Evolutionary conservation across 208 protist genomes (phyloP), one percentile per base, ranked within the genome.

Genomic region (Trypanosomatidae sp.): DNA sequence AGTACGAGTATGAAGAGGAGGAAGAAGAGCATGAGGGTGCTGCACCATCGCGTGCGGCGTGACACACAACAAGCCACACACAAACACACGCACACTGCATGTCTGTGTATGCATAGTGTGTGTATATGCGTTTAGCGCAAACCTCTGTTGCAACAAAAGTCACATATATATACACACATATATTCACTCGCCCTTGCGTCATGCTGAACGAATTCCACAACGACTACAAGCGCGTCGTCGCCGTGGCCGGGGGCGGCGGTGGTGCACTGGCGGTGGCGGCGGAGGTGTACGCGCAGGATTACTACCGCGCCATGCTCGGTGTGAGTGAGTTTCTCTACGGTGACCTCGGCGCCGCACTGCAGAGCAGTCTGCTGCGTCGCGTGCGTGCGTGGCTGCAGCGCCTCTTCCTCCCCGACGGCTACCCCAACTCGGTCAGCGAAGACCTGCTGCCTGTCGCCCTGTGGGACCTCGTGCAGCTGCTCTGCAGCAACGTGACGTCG

Each of bases 391-490:
- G 27, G 42, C 48, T 59, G 3, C 45, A 60, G 30, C 60, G 32
- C 40, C 32, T 77, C 16, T 72, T 84, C 19, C 53, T 84, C 18
- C 74, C 74, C 3, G 47, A 61, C 11, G 69, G 74, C 21, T 88
- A 80, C 44, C 78, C 78, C 4, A 47, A 58, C 58, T 65, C 57
- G 19, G 71, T 85, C 7, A 71, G 66, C 19, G 48, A 64, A 3
- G 74, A 85, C 41, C 46, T 68, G n/a, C 37, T 65, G 24, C 20
- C 43, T 2, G 56, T 61, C 33, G 63, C 63, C 4, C 10, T 51
- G 23, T 68, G 53, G 60, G 61, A 71, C 28, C 16, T 43, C 25
- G 48, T 43, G 16, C 70, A 73, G 37, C 33, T 48, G 25, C 22
- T 88, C 11, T 76, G 56, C 26, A 61, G 38, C 25, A 64, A 33